Evolutionary conservation across 1,284 basidiomycete genomes (phyloP), one percentile per base, ranked within the genome.

Genomic region (Ustilago bromivora): DNA sequence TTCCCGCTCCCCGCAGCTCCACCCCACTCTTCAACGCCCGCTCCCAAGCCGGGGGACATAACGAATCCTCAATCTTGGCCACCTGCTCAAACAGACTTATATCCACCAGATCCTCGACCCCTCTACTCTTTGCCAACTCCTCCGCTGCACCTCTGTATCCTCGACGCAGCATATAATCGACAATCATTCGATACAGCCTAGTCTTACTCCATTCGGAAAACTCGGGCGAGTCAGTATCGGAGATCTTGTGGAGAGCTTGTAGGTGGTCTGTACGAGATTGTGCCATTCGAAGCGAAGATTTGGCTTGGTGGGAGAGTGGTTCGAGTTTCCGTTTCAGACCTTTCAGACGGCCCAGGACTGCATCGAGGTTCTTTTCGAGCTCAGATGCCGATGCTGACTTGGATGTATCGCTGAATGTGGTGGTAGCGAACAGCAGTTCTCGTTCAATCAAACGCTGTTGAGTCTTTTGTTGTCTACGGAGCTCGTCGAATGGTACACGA

Each of bases 111-210:
- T 77, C 61, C 38, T 63, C 61, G 10, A 82, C 78, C 12, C 66
- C 67, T 1, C 70, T 40, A 0, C 36, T 34, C 13, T 57, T 15
- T 5, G 73, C 82, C 11, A 85, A 60, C 38, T 68, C 69, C 11
- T 41, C 23, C 0, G 85, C 83, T 6, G 73, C 61, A 8, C 61
- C 11, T 4, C 68, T 49, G 19, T 71, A 80, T 1, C 92, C 92
- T 52, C 89, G 89, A 34, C 95, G 89, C 47, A 98, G 88, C 53
- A 93, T 90, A 91, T 95, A 96, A 86, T 99, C 96, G 1, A 95
- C 92, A 34, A 99, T 88, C 91, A 96, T 97, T 71, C 96, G 88
- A 82, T 96, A 92, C 10, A 98, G 88, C 35, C 95, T 89, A 46
- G 89, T 91, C 76, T 93, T 91, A 17, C 91, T 90, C 94, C 94